These are phyloP conservation scores for Apiospora saccharicola DNA, from an alignment of 2,329 filamentous ascomycete species.

Conservation along the genomic window DNA sequence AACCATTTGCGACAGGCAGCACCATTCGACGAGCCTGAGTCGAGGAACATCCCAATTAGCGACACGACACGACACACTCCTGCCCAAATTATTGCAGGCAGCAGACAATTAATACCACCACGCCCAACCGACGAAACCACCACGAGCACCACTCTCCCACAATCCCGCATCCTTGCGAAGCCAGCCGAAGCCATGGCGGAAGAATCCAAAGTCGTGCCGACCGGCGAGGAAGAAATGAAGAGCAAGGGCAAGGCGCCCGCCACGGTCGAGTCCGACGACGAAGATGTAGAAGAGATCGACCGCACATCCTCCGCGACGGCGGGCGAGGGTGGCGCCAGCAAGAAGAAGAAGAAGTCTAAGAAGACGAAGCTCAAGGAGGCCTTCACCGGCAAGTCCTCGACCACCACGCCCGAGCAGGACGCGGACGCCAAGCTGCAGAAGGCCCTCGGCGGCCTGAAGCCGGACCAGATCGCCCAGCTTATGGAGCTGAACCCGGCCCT, in stretches of 20 bases:
- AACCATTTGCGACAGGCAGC: background rate
- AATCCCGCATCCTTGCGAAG: background rate
- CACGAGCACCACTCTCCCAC: background rate
- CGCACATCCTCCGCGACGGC: constrained; percentile 29
- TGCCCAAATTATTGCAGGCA: background rate
- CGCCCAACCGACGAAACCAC: background rate
- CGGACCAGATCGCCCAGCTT: constrained; percentile 69
- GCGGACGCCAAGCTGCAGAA: constrained; percentile 48
- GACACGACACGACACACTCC: background rate
- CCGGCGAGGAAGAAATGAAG: constrained; percentile 53
- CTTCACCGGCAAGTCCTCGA: constrained; percentile 46
- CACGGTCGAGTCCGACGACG: constrained; percentile 53
- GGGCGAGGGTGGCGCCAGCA: constrained; percentile 43
- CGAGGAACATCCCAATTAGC: background rate
- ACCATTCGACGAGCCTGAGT: background rate
- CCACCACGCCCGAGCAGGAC: constrained; percentile 43
- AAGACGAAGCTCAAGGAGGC: constrained; percentile 65
- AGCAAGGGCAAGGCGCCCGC: constrained; percentile 55
- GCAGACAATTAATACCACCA: background rate
- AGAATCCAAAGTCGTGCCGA: constrained; percentile 70
- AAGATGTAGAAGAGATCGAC: constrained; percentile 37
- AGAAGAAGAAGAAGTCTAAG: constrained; percentile 72
- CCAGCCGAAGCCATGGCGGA: constrained; percentile 48
- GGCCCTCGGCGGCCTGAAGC: constrained; percentile 60
- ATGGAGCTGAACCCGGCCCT: constrained; percentile 77